Percentiles rank a stretch among this genome's conserved stretches.
These are phyloP conservation scores for Podaxis sp. DNA, from an alignment of 768 basidiomycete genomes.

Conservation along the genomic window DNA sequence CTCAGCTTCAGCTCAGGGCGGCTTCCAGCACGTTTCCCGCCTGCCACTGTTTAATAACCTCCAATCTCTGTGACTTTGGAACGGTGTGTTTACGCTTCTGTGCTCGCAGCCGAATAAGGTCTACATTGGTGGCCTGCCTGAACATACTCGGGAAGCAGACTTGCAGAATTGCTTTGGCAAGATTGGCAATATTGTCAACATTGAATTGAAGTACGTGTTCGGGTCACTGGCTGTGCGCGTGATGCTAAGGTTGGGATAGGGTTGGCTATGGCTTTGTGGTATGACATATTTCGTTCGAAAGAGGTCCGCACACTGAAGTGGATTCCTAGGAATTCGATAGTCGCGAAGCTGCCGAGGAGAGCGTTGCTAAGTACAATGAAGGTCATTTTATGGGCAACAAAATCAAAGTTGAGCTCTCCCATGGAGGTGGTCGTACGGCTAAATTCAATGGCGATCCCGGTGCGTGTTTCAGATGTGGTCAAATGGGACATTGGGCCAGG, in stretches of 20 bases:
- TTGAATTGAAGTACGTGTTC: conserved; percentile 75
- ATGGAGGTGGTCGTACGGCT: conserved; percentile 75
- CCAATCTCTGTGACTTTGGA: conserved; percentile 36
- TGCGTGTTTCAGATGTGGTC: conserved; percentile 84
- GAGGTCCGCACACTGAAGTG: not conserved
- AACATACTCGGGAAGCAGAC: conserved; percentile 83
- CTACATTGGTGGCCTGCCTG: conserved; percentile 86
- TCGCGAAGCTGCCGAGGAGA: conserved; percentile 78
- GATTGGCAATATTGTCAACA: conserved; percentile 68
- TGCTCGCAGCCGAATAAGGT: conserved; percentile 88
- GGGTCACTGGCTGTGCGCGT: conserved; percentile 12
- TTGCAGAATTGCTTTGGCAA: conserved; percentile 84
- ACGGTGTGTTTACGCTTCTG: conserved; percentile 60
- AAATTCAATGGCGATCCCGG: conserved; percentile 85
- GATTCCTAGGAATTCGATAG: conserved; percentile 72
- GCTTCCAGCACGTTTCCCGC: conserved; percentile 4
- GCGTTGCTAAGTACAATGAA: conserved; percentile 84
- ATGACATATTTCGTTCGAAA: conserved; percentile 25
- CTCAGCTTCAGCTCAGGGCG: conserved; percentile 10
- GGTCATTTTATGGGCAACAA: conserved; percentile 91
- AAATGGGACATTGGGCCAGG: conserved; percentile 89
- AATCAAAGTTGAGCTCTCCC: conserved; percentile 83
- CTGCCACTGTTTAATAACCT: conserved; percentile 39
- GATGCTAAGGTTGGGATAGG: conserved; percentile 34
- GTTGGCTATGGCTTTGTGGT: conserved; percentile 90